Evolutionary conservation across 352 stramenopile genomes (phyloP).

Genomic region (Pythium folliculosum): DNA sequence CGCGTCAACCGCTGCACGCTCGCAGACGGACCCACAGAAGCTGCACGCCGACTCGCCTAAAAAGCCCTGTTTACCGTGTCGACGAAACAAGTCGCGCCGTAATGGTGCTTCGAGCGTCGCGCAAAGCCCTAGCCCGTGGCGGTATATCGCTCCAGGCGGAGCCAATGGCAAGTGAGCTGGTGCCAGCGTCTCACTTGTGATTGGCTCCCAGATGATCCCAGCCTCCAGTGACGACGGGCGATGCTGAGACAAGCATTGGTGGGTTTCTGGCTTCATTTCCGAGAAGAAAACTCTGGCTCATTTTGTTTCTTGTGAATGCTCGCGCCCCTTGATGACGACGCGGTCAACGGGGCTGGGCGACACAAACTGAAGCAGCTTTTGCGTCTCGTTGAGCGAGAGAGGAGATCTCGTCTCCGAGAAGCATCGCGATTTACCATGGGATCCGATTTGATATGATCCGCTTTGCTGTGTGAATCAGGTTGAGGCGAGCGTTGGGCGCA

Average conservation of each 20-base stretch:
- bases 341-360: background rate
- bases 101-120: background rate
- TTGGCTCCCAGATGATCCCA: background rate
- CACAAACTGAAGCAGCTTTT: background rate
- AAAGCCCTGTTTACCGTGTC: constrained; percentile 8
- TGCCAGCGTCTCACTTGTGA: background rate
- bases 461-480: too few relatives aligned
- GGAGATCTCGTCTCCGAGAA: too few relatives aligned
- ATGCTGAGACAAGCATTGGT: constrained; percentile 1
- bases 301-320: background rate
- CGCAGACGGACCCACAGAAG: background rate
- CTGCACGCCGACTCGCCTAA: background rate
- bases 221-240: too few relatives aligned
- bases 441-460: too few relatives aligned
- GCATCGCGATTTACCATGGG: too few relatives aligned
- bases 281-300: background rate
- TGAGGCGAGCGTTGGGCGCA: too few relatives aligned
- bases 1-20: too few relatives aligned
- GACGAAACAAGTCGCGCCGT: constrained; percentile 12
- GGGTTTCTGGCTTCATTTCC: background rate
- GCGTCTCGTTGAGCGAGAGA: too few relatives aligned
- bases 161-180: background rate
- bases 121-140: background rate
- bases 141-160: background rate
- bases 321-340: constrained; percentile 1